Conservation (phyloP, 1,284 basidiomycete genomes). For the Ustilago vetiveriae region DNA sequence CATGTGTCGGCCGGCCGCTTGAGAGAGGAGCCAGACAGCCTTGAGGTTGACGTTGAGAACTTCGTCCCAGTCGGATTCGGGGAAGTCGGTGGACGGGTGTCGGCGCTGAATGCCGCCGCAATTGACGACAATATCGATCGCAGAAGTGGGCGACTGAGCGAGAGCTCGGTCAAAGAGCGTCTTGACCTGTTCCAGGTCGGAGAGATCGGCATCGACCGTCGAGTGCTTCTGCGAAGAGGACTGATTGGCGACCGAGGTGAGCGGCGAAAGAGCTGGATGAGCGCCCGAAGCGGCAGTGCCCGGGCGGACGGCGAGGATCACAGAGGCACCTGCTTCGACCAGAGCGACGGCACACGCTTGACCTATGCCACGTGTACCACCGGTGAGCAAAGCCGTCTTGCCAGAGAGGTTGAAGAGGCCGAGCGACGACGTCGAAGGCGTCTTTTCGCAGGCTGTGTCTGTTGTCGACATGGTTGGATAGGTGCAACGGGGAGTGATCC, state of each 20-base stretch:
- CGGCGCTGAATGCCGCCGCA: constrained; percentile 86
- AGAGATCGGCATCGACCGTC: constrained; percentile 80
- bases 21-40: constrained; percentile 51
- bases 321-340: constrained; percentile 75
- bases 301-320: constrained; percentile 74
- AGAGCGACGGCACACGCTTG: constrained; percentile 69
- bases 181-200: constrained; percentile 76
- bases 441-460: constrained; percentile 38
- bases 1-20: constrained; percentile 58
- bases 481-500: background rate
- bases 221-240: constrained; percentile 69
- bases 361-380: constrained; percentile 59
- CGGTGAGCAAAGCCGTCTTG: constrained; percentile 53
- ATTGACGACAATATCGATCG: constrained; percentile 88
- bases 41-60: constrained; percentile 62
- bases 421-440: constrained; percentile 25
- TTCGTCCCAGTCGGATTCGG: constrained; percentile 88
- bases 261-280: constrained; percentile 26
- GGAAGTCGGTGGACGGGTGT: constrained; percentile 74
- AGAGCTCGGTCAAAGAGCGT: constrained; percentile 74
- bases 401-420: constrained; percentile 49
- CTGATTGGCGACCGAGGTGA: constrained; percentile 51
- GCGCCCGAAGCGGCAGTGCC: constrained; percentile 11
- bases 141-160: constrained; percentile 71
- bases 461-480: constrained; percentile 20